phyloP scores from a whole-genome alignment of 83 land plant species.

The Diphasiastrum complanatum region DNA sequence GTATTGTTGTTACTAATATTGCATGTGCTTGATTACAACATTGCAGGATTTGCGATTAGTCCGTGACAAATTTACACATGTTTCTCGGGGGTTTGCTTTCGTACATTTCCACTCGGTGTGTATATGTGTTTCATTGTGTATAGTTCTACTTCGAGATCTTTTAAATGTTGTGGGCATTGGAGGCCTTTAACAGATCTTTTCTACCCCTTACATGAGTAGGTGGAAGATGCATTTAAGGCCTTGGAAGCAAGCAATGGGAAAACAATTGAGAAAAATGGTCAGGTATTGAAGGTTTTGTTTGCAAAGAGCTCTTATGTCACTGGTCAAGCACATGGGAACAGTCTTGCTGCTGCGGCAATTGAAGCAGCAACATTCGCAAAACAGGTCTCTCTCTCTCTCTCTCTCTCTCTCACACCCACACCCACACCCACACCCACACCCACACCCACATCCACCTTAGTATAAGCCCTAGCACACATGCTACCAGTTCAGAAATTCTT shows the following conservation, averaged over 20 bases:
- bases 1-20: background rate
- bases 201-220: background rate
- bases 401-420: too few species aligned
- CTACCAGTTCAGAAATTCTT: too few species aligned
- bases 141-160: too few species aligned
- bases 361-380: constrained; percentile 4
- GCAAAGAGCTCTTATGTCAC: constrained; percentile 11
- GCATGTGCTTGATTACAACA: background rate
- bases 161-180: too few species aligned
- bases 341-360: constrained; percentile 9
- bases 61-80: constrained; percentile 17
- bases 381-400: too few species aligned
- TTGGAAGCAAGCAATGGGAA: constrained; percentile 1
- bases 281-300: constrained; percentile 2
- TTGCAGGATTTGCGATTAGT: constrained; percentile 12
- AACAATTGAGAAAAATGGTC: constrained; percentile 8
- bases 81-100: constrained; percentile 16
- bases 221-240: constrained; percentile 9
- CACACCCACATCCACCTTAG: too few species aligned
- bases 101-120: constrained; percentile 7
- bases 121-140: too few species aligned
- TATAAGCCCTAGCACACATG: too few species aligned
- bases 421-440: too few species aligned
- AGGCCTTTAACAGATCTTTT: too few species aligned
- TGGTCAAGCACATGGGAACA: background rate